Conservation (phyloP, 1,284 basidiomycete genomes). For the Puccinia horiana region DNA sequence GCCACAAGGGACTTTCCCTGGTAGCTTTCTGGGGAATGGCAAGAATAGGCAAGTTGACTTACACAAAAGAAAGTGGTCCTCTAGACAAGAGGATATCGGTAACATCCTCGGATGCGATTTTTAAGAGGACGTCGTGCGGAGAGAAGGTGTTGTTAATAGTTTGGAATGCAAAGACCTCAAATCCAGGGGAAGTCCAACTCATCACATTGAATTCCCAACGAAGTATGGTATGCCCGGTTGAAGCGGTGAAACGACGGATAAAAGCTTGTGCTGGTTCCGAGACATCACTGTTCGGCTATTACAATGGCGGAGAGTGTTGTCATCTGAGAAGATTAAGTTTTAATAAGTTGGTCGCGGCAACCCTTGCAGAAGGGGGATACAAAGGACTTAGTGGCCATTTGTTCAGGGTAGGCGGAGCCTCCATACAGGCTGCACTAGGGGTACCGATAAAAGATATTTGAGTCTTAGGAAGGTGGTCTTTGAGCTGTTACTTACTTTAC, state of each 20-base stretch:
- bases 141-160: neutral
- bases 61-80: neutral
- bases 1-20: neutral
- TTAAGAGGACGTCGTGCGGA: neutral
- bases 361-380: neutral
- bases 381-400: neutral
- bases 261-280: too few species aligned
- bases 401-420: neutral
- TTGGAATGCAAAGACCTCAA: neutral
- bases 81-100: neutral
- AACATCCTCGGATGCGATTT: neutral
- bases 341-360: neutral
- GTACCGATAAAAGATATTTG: neutral
- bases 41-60: neutral
- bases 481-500: neutral
- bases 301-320: neutral
- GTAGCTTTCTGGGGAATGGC: conserved; percentile 10
- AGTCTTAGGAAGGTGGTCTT: neutral
- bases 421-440: neutral
- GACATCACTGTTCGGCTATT: neutral
- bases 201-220: neutral
- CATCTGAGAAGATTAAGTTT: neutral
- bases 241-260: neutral
- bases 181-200: too few species aligned
- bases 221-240: neutral